Percentiles rank a stretch among this genome's conserved stretches.
phyloP scores from a whole-genome alignment of 176 grass and related monocot species.

The Avena eriantha region DNA sequence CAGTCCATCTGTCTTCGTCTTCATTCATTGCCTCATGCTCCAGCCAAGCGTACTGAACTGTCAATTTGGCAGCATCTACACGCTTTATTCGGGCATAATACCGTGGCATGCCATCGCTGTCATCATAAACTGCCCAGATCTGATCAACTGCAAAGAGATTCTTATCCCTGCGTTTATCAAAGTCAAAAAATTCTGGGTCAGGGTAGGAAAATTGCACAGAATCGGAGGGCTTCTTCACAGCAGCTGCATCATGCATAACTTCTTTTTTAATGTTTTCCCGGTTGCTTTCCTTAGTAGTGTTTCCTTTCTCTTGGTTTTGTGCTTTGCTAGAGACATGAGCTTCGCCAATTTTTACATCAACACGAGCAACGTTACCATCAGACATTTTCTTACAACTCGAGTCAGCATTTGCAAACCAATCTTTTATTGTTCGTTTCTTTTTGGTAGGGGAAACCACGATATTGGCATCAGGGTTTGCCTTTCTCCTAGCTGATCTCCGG shows the following conservation, averaged over 20 bases:
- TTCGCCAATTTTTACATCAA: constrained; percentile 19
- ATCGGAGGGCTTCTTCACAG: constrained; percentile 43
- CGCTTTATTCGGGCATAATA: constrained; percentile 77
- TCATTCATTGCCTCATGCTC: constrained; percentile 57
- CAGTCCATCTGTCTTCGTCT: constrained; percentile 57
- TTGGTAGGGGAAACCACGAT: constrained; percentile 18
- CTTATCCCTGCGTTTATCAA: constrained; percentile 55
- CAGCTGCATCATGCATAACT: constrained; percentile 29
- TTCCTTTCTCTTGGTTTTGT: constrained; percentile 35
- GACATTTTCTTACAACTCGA: constrained; percentile 32
- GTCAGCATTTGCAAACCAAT: constrained; percentile 42
- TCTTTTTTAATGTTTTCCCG: constrained; percentile 30
- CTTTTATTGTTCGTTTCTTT: constrained; percentile 44
- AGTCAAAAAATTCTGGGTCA: constrained; percentile 83
- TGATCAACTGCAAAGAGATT: constrained; percentile 69
- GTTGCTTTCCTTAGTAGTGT: constrained; percentile 22
- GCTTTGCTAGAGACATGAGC: constrained; percentile 41
- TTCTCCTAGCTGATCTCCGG: constrained; percentile 55
- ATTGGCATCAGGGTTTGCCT: constrained; percentile 35
- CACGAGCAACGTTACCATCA: constrained; percentile 17
- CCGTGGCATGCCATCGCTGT: constrained; percentile 78
- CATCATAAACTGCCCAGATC: constrained; percentile 88
- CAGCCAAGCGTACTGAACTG: constrained; percentile 64
- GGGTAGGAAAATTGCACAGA: constrained; percentile 50
- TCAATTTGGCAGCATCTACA: constrained; percentile 46